Evolutionary conservation across 2,329 filamentous ascomycete species (phyloP), one percentile per base, ranked within the genome.

Genomic region (Microdochium paspali): DNA sequence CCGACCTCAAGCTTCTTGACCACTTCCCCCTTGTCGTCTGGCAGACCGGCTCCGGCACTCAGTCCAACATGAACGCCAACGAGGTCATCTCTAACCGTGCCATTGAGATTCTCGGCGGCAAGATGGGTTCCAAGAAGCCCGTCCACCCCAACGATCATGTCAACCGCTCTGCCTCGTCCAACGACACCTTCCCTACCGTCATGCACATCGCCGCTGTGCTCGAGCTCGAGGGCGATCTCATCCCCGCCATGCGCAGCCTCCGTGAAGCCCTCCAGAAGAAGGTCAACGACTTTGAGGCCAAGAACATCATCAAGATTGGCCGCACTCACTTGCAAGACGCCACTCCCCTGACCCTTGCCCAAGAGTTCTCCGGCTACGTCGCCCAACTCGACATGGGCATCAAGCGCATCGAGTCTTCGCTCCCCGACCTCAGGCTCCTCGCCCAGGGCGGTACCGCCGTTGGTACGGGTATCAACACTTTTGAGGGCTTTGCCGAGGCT

Each of bases 11-110:
- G 79, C 84, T 97, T 60, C 69, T 94, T 62, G 90, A 96, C 69
- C 91, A 97, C 77, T 97, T 98, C 74, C 93, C 93, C 55, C 87
- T 97, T 51, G 91, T 97, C 49, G 91, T 98, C 64, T 98, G 93
- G 93, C 93, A 98, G 77, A 98, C 93, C 47, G 93, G 93, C 54
- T 97, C 93, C 45, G 93, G 93, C 65, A 97, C 93, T 25, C 93
- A 97, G 77, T 96, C 90, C 68, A 97, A 95, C 82, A 97, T 97
- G 93, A 98, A 98, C 74, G 90, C 91, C 66, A 98, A 98, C 76
- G 93, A 98, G 70, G 93, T 98, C 70, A 97, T 98, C 70, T 96
- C 91, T 55, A 98, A 97, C 80, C 88, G 93, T 56, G 93, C 93
- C 55, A 97, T 97, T 69, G 91, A 97, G 76, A 95, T 97, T 54